Percentiles rank a stretch among this genome's conserved stretches.
Evolutionary conservation across 2,329 filamentous ascomycete species (phyloP).

Genomic region (Monosporascus sp.): DNA sequence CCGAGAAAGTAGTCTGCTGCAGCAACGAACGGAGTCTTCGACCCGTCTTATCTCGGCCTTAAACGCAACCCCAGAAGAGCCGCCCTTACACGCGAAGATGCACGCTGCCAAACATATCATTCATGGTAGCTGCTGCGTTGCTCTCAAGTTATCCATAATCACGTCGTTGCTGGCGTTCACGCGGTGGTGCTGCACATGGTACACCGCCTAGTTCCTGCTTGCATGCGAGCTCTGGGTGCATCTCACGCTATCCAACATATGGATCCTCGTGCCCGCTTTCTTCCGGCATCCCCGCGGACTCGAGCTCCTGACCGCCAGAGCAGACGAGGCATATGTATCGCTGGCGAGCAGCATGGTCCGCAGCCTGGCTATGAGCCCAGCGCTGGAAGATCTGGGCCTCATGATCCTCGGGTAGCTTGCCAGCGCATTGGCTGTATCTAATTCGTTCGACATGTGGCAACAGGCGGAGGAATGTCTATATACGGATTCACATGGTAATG

Average conservation of each 20-base stretch:
- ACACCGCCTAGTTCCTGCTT: conserved; percentile 14
- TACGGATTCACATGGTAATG: conserved; percentile 4
- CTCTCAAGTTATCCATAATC: conserved; percentile 14
- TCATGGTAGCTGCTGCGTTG: conserved; percentile 15
- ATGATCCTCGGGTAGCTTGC: conserved; percentile 18
- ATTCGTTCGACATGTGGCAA: conserved; percentile 14
- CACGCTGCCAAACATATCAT: conserved; percentile 12
- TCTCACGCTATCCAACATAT: conserved; percentile 16
- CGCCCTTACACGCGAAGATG: conserved; percentile 4
- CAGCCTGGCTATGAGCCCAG: conserved; percentile 9
- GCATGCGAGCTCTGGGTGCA: conserved; percentile 18
- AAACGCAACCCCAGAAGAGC: neutral
- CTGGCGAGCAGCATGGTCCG: neutral
- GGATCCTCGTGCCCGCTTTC: conserved; percentile 18
- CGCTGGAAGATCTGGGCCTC: conserved; percentile 9
- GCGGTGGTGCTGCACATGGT: conserved; percentile 10
- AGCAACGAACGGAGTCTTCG: neutral
- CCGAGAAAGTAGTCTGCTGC: too few relatives aligned
- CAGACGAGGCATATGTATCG: neutral
- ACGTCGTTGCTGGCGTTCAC: conserved; percentile 13
- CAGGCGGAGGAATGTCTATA: conserved; percentile 11
- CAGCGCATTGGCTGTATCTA: conserved; percentile 17
- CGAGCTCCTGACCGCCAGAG: neutral
- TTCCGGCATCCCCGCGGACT: conserved; percentile 8
- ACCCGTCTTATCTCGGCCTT: neutral